Base-by-base conservation (phyloP, 73 alveolate species). In the Paramecium primaurelia region DNA sequence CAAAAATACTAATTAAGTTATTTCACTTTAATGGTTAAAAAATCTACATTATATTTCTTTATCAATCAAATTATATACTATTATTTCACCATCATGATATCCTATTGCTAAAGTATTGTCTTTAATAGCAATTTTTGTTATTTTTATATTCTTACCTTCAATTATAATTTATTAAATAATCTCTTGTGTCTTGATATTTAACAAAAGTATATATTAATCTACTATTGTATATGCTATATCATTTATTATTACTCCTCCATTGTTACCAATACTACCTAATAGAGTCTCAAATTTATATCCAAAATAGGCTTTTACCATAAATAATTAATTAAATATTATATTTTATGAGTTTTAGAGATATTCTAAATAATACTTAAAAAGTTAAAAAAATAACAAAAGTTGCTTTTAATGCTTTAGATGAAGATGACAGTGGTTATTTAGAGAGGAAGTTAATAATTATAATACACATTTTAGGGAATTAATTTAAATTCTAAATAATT, bases 321-420 rank as follows among this genome's bases (percentile, higher is more conserved):
- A 42, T 80, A 54, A 54, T 54, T 18, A 54, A 54, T 80, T 40
- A 80, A 32, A 22, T 80, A 45, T 40, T 80, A 18, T 44, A 45
- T 34, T 34, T 34, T 34, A 80, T 80, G 91, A 80, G 75, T 80
- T 80, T 80, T 45, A 80, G 91, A 47, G 45, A 80, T 1, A 80
- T 80, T 45, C 58, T 80, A 25, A 45, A 42, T n/a, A 58, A 80
- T 47, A 45, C 22, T n/a, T 20, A 80, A 49, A 80, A 44, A 45
- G 77, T 45, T 22, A 22, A 32, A 32, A 14, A 80, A 22, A 45
- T 80, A 5, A 45, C 91, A 45, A 80, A 80, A 49, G 16, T 37
- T 8, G 97, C 98, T 18, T 95, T 95, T 75, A 95, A 95, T 34
- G 97, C 96, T 6, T 96, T 95, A 2, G 98, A 95, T 94, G 64